phyloP scores from a whole-genome alignment of 2,329 filamentous ascomycete genomes.

The Penicillium aurantiogriseum region DNA sequence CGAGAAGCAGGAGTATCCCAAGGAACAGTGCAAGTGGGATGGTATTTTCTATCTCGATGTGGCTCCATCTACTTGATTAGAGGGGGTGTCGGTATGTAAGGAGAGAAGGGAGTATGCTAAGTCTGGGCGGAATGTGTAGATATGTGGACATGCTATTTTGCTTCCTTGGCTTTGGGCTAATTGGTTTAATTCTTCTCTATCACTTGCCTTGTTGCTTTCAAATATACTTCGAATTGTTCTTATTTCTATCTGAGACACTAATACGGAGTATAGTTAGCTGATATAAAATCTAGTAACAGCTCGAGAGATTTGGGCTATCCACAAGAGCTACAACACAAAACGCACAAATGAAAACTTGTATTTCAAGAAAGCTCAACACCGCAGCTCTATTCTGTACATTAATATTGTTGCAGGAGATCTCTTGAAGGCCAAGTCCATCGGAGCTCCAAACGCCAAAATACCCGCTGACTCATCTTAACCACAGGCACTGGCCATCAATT shows the following conservation, averaged over 20 bases:
- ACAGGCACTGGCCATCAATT: neutral
- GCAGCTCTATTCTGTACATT: neutral
- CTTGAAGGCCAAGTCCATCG: too few species aligned
- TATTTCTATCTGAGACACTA: neutral
- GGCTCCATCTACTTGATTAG: neutral
- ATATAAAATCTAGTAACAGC: neutral
- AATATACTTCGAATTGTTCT: neutral
- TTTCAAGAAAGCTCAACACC: neutral
- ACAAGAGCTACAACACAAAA: neutral
- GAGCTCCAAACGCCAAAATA: too few species aligned
- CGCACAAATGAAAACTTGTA: too few species aligned
- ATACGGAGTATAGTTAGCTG: neutral
- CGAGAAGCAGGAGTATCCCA: slow-evolving; percentile 9
- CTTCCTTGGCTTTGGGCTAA: neutral
- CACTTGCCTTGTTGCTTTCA: neutral
- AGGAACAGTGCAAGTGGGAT: slow-evolving; percentile 14
- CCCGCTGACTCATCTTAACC: slow-evolving; percentile 2
- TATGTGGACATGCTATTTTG: neutral
- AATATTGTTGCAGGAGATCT: too few species aligned
- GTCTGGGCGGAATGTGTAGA: neutral
- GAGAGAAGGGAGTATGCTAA: neutral
- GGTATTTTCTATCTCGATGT: slow-evolving; percentile 17
- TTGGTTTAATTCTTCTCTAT: neutral
- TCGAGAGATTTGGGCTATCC: neutral
- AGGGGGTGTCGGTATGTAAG: neutral